These are phyloP conservation scores for Talaromyces sp. DNA, from an alignment of 2,329 filamentous ascomycete genomes.

Conservation along the genomic window DNA sequence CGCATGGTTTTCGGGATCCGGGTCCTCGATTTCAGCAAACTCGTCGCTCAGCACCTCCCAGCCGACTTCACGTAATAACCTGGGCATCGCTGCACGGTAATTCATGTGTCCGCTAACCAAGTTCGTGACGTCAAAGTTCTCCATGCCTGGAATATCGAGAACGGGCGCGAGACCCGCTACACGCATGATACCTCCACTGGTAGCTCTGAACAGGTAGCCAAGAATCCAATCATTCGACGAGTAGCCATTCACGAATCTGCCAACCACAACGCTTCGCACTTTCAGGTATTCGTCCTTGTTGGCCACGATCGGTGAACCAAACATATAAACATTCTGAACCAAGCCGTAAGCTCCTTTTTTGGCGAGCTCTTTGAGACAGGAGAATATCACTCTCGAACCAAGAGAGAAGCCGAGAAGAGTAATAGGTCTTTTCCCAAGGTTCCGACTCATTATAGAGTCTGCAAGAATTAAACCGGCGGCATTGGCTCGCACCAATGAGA, in stretches of 20 bases:
- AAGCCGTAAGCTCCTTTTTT: slow-evolving; percentile 80
- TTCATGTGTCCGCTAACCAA: slow-evolving; percentile 92
- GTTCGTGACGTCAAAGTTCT: slow-evolving; percentile 86
- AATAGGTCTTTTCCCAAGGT: slow-evolving; percentile 84
- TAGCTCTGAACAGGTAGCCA: slow-evolving; percentile 91
- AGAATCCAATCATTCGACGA: slow-evolving; percentile 96
- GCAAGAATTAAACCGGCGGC: slow-evolving; percentile 87
- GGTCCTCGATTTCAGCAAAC: slow-evolving; percentile 94
- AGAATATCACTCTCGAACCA: slow-evolving; percentile 87
- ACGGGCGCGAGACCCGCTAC: slow-evolving; percentile 81
- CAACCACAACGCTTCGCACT: slow-evolving; percentile 78
- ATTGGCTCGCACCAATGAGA: slow-evolving; percentile 89
- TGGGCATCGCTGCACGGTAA: slow-evolving; percentile 89
- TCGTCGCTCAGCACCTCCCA: slow-evolving; percentile 92
- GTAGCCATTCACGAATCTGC: slow-evolving; percentile 94
- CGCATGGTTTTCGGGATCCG: slow-evolving; percentile 89
- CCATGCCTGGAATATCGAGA: slow-evolving; percentile 72
- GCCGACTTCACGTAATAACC: slow-evolving; percentile 78
- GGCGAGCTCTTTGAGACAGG: slow-evolving; percentile 82
- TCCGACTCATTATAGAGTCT: slow-evolving; percentile 88
- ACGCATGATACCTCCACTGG: slow-evolving; percentile 83
- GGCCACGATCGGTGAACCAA: slow-evolving; percentile 86
- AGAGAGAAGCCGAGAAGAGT: slow-evolving; percentile 95
- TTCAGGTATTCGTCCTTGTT: slow-evolving; percentile 86
- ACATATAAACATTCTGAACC: slow-evolving; percentile 92